Percentiles rank a stretch among this genome's conserved stretches.
These are phyloP conservation scores for Jaapia argillacea DNA, from an alignment of 768 basidiomycete species.

Conservation along the genomic window DNA sequence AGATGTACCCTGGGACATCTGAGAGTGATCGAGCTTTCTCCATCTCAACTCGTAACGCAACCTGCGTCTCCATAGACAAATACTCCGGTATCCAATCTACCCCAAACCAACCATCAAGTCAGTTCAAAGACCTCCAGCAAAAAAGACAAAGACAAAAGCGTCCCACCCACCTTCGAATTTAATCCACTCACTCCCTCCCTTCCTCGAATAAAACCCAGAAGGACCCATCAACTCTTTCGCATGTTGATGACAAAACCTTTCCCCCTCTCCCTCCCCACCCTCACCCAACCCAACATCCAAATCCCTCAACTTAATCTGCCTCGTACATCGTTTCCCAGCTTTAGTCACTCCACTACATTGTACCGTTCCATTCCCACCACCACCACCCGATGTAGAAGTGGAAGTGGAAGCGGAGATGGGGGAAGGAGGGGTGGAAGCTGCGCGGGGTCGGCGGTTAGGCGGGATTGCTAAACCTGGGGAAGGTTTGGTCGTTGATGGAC, in stretches of 20 bases:
- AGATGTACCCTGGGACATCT: constrained; percentile 71
- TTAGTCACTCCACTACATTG: constrained; percentile 64
- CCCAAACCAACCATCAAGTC: not conserved
- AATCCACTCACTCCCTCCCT: constrained; percentile 37
- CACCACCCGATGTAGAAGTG: too few relatives aligned
- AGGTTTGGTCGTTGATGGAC: constrained; percentile 7
- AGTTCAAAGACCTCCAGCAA: too few relatives aligned
- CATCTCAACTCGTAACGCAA: constrained; percentile 45
- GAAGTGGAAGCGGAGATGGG: constrained; percentile 12
- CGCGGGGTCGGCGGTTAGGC: constrained; percentile 5
- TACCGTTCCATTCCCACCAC: constrained; percentile 18
- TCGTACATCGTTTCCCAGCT: constrained; percentile 47
- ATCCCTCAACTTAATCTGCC: constrained; percentile 33
- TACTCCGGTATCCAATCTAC: constrained; percentile 66
- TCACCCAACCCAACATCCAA: constrained; percentile 19
- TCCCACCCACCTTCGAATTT: constrained; percentile 39
- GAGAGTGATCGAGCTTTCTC: constrained; percentile 37
- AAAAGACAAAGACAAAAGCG: not conserved
- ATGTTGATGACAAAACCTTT: constrained; percentile 60
- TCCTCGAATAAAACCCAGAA: constrained; percentile 48
- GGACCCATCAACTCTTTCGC: constrained; percentile 39
- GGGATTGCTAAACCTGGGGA: not conserved
- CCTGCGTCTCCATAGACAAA: constrained; percentile 49
- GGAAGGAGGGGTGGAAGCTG: constrained; percentile 13
- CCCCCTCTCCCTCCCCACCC: constrained; percentile 22